Conservation (phyloP, 2,329 filamentous ascomycete species). For the Penicillium sp. region DNA sequence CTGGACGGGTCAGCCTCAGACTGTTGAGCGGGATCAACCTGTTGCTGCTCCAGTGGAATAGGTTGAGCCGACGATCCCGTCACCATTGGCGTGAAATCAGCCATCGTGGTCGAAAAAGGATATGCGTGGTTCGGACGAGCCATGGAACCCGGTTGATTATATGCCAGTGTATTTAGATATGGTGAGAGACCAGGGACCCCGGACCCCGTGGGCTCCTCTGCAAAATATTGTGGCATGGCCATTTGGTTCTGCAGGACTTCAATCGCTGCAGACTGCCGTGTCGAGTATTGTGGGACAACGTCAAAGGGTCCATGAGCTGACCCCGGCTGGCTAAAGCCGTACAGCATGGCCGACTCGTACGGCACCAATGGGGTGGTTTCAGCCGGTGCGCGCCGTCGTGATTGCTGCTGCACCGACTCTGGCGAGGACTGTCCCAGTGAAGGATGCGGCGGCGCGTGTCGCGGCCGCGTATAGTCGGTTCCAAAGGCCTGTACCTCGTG, state of each 20-base stretch:
- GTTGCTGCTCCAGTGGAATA: constrained; percentile 16
- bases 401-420: constrained; percentile 29
- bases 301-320: constrained; percentile 70
- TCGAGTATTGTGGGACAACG: constrained; percentile 72
- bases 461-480: constrained; percentile 60
- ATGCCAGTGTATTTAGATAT: constrained; percentile 66
- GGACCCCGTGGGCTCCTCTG: constrained; percentile 66
- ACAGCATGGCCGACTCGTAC: constrained; percentile 72
- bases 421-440: constrained; percentile 12
- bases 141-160: constrained; percentile 65
- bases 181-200: constrained; percentile 60
- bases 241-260: constrained; percentile 73
- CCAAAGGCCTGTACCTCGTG: constrained; percentile 63
- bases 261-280: constrained; percentile 75
- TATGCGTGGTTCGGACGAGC: constrained; percentile 55
- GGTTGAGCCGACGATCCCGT: constrained; percentile 36
- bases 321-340: constrained; percentile 70
- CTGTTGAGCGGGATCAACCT: constrained; percentile 18
- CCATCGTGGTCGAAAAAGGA: constrained; percentile 57
- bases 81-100: constrained; percentile 48
- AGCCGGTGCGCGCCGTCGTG: constrained; percentile 26
- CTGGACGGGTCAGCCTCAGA: constrained; percentile 51
- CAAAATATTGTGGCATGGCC: constrained; percentile 75
- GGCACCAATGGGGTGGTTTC: constrained; percentile 47
- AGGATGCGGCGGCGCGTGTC: constrained; percentile 37